These are phyloP conservation scores for Moesziomyces sp. DNA, from an alignment of 1,284 basidiomycete species.

Conservation along the genomic window DNA sequence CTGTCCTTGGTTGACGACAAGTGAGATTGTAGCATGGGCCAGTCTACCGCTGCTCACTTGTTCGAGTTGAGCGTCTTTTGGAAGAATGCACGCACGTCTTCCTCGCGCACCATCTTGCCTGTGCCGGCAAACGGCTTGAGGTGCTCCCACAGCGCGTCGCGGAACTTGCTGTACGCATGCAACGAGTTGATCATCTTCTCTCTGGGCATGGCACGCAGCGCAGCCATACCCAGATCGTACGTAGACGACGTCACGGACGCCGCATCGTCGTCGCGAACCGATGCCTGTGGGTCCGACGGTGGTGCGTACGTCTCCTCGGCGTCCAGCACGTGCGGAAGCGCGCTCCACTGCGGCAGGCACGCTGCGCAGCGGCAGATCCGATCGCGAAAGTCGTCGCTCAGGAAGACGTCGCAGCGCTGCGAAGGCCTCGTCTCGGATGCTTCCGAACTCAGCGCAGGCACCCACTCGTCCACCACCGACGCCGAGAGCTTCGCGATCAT, in stretches of 20 bases:
- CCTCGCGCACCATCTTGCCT: conserved; percentile 66
- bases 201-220: conserved; percentile 67
- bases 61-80: conserved; percentile 42
- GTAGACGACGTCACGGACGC: conserved; percentile 59
- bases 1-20: not conserved
- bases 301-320: conserved; percentile 68
- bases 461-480: conserved; percentile 36
- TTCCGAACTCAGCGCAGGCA: conserved; percentile 27
- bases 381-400: conserved; percentile 65
- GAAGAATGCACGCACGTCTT: conserved; percentile 67
- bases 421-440: not conserved
- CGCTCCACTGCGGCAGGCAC: conserved; percentile 44
- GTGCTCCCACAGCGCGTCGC: conserved; percentile 67
- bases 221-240: conserved; percentile 68
- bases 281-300: conserved; percentile 48
- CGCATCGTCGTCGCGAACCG: conserved; percentile 50
- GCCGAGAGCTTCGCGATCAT: conserved; percentile 13
- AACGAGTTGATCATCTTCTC: conserved; percentile 68
- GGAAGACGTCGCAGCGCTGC: conserved; percentile 60
- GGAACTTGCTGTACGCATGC: conserved; percentile 65
- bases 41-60: conserved; percentile 4
- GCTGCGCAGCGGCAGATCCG: conserved; percentile 66
- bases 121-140: conserved; percentile 67
- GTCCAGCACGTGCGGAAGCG: conserved; percentile 65
- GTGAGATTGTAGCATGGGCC: not conserved